Evolutionary conservation across 805 yeast genomes (phyloP).

Genomic region (Pichia exigua): DNA sequence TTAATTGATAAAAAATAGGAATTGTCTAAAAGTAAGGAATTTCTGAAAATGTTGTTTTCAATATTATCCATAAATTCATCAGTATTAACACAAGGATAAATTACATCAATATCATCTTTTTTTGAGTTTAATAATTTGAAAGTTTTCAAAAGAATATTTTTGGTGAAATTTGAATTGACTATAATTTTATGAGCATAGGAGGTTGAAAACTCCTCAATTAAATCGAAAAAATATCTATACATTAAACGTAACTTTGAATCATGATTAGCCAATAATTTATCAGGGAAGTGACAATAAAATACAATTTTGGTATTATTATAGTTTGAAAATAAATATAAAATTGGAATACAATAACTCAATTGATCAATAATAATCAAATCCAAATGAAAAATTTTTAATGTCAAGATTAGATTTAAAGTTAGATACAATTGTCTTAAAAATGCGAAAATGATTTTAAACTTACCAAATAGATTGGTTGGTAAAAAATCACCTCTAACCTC

Average conservation of each 20-base stretch:
- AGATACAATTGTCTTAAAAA: slow-evolving; percentile 74
- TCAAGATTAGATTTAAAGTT: slow-evolving; percentile 36
- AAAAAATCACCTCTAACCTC: slow-evolving; percentile 74
- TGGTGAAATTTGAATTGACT: slow-evolving; percentile 85
- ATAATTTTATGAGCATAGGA: slow-evolving; percentile 68
- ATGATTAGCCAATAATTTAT: slow-evolving; percentile 63
- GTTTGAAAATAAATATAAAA: slow-evolving; percentile 40
- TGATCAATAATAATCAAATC: slow-evolving; percentile 87
- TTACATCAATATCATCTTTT: slow-evolving; percentile 40
- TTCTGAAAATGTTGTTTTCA: slow-evolving; percentile 23
- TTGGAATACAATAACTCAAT: slow-evolving; percentile 74
- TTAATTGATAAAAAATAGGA: slow-evolving; percentile 66
- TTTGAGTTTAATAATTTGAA: slow-evolving; percentile 36
- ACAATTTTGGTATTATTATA: slow-evolving; percentile 41
- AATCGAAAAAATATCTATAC: slow-evolving; percentile 79
- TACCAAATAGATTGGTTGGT: slow-evolving; percentile 63
- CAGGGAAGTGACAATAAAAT: slow-evolving; percentile 97
- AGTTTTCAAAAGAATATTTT: slow-evolving; percentile 54
- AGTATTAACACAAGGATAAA: slow-evolving; percentile 72
- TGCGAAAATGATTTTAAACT: slow-evolving; percentile 75
- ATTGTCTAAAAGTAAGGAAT: slow-evolving; percentile 28
- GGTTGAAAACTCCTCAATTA: slow-evolving; percentile 76
- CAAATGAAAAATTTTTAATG: slow-evolving; percentile 40
- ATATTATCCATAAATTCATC: slow-evolving; percentile 7
- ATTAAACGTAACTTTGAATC: slow-evolving; percentile 45